Evolutionary conservation across 192 early-diverging fungal species (phyloP).

Genomic region (Rhizoclosmatium globosum): DNA sequence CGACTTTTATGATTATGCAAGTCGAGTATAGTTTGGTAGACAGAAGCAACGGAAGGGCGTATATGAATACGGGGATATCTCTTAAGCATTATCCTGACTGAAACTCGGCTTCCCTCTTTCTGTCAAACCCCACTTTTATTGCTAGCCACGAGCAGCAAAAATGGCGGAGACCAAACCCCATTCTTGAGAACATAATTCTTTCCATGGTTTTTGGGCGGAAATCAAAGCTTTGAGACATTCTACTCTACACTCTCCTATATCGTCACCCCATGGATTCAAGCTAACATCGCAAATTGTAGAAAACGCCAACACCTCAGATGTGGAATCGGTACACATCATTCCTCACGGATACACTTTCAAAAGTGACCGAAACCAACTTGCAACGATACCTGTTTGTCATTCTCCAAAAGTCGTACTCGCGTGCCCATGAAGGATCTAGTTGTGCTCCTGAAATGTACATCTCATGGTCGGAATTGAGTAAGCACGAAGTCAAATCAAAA

Average conservation of each 20-base stretch:
- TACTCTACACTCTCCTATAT: background rate
- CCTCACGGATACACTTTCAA: slow-evolving; percentile 54
- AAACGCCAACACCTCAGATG: slow-evolving; percentile 56
- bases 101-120: slow-evolving; percentile 6
- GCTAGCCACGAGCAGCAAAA: no score
- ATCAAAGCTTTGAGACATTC: slow-evolving; percentile 23
- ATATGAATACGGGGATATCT: background rate
- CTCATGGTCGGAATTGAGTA: slow-evolving; percentile 56
- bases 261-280: background rate
- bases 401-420: slow-evolving; percentile 60
- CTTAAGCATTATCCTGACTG: background rate
- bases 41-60: background rate
- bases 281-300: slow-evolving; percentile 4
- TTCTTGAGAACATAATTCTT: background rate
- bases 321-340: slow-evolving; percentile 73
- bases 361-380: slow-evolving; percentile 63
- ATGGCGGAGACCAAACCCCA: no score
- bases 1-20: no score
- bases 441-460: slow-evolving; percentile 64
- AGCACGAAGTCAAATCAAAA: slow-evolving; percentile 37
- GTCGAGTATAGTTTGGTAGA: background rate
- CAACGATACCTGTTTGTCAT: slow-evolving; percentile 64
- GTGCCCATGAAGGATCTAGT: slow-evolving; percentile 49
- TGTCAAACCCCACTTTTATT: slow-evolving; percentile 1
- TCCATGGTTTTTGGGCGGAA: slow-evolving; percentile 8